Base-by-base conservation (phyloP, 257 asterid species). In the Solanum lycopersicoides region DNA sequence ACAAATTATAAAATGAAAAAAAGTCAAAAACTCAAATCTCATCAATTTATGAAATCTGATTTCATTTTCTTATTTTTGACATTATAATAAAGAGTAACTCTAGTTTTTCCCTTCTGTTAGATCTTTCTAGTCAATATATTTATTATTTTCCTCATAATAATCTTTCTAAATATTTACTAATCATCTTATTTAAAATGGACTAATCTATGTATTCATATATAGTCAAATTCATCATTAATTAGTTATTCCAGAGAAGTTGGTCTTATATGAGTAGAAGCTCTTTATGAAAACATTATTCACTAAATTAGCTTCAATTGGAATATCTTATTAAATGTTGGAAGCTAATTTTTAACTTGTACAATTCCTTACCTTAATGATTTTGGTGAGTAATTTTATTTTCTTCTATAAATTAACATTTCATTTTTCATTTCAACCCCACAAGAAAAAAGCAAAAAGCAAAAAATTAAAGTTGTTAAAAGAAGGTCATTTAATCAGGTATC, bases 401-500 rank as follows among this genome's bases (percentile, higher is more conserved):
- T 20, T 35, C 28, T 66, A 16, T n/a, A 63, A 79, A 69, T 1
- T 68, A 45, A n/a, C 39, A n/a, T 25, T 86, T 25, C 37, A 37
- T 45, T 88, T 60, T 88, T 75, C 75, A 32, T 76, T 37, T 9
- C 83, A 76, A 56, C 39, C 45, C 28, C 71, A 74, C 73, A 53
- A 87, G 59, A 74, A 71, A 25, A 71, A 74, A 74, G 82, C 16
- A 35, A 50, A 73, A 20, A 37, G 41, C 47, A 73, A 73, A 73
- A 73, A 72, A 72, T 2, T 72, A 72, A 9, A 76, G 53, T 88
- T 82, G 88, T 89, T 87, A 89, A 87, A 74, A 88, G 86, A 65
- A 87, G 86, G 89, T 90, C 89, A 88, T 69, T 87, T 71, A 35
- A 84, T 76, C 85, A 86, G 91, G 91, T 86, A 79, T 41, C 73